A percentile compares a stretch with the other conserved stretches of the same genome.
These are phyloP conservation scores for Baudoinia panamericana DNA, from an alignment of 495 filamentous ascomycete genomes.

Conservation along the genomic window DNA sequence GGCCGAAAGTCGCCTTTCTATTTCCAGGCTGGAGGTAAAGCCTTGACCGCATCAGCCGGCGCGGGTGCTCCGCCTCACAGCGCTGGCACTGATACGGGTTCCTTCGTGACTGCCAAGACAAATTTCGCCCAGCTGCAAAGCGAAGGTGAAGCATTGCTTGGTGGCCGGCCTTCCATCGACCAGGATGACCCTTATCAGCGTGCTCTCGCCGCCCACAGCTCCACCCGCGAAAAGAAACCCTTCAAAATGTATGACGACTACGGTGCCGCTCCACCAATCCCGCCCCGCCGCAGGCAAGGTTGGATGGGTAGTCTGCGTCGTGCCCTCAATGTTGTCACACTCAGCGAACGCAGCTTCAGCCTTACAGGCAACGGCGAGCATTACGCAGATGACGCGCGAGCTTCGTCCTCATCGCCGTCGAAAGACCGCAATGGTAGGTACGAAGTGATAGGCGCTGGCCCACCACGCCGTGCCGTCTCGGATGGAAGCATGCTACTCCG, in stretches of 20 bases:
- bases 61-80: conserved; percentile 5
- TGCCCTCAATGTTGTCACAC: conserved; percentile 34
- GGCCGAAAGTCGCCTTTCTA: conserved; percentile 12
- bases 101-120: conserved; percentile 54
- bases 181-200: conserved; percentile 19
- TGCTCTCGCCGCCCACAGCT: conserved; percentile 10
- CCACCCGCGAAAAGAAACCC: background rate
- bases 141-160: conserved; percentile 53
- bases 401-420: conserved; percentile 11
- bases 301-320: conserved; percentile 46
- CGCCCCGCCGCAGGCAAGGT: conserved; percentile 29
- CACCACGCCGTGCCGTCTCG: conserved; percentile 42
- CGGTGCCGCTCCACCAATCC: background rate
- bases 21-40: conserved; percentile 11
- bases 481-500: conserved; percentile 48
- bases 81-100: conserved; percentile 34
- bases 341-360: conserved; percentile 10
- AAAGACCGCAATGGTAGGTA: background rate
- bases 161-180: conserved; percentile 25
- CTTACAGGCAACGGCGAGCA: conserved; percentile 7
- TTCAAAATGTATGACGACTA: conserved; percentile 1
- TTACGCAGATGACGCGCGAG: conserved; percentile 2
- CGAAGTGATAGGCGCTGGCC: conserved; percentile 24
- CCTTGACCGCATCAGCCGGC: conserved; percentile 17
- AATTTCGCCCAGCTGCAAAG: conserved; percentile 45